Evolutionary conservation across 495 filamentous ascomycete species (phyloP).

Genomic region (Oidiodendron maius): DNA sequence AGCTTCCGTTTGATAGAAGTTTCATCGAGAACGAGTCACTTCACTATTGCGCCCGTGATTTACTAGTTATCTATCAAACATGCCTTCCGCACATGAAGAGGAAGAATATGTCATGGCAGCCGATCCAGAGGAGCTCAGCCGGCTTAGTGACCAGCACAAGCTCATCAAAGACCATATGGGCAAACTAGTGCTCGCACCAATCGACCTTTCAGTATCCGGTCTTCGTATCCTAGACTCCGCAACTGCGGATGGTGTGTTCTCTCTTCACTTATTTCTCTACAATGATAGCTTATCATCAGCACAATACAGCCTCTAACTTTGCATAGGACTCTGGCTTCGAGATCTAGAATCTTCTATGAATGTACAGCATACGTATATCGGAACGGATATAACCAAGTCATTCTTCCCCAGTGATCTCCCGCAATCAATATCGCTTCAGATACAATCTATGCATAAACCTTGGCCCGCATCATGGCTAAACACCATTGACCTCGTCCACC

Average conservation of each 20-base stretch:
- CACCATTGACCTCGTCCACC: conserved; percentile 4
- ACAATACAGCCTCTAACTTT: not conserved
- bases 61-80: no score
- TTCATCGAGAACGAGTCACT: no score
- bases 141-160: not conserved
- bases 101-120: not conserved
- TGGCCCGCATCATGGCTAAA: not conserved
- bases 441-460: not conserved
- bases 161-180: not conserved
- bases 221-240: conserved; percentile 4
- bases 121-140: not conserved
- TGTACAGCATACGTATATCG: no score
- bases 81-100: not conserved
- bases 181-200: not conserved
- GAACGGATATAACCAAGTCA: conserved; percentile 1
- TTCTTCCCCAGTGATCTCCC: not conserved
- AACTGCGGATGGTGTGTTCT: conserved; percentile 6
- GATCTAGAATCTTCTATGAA: no score
- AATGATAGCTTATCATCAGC: not conserved
- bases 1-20: no score
- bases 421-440: not conserved
- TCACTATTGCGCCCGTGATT: no score
- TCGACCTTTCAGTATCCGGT: conserved; percentile 1
- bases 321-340: no score
- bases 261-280: not conserved